phyloP scores from a whole-genome alignment of 192 early-diverging fungal genomes.

The Entomortierella parvispora region DNA sequence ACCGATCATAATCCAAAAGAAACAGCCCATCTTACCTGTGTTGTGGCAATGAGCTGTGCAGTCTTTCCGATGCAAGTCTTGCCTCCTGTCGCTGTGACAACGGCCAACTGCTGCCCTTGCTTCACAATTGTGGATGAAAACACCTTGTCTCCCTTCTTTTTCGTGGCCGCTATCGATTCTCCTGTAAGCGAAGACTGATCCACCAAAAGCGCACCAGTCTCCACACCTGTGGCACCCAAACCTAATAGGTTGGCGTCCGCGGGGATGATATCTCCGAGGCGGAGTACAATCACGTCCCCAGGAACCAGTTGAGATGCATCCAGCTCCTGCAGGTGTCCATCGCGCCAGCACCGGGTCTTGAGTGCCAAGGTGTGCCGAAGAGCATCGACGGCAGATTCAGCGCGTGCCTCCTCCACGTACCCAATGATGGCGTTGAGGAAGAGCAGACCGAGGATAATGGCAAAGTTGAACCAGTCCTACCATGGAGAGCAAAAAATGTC shows the following conservation, averaged over 20 bases:
- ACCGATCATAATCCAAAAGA: not conserved
- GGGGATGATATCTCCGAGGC: slow-evolving; percentile 93
- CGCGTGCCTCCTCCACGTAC: slow-evolving; percentile 89
- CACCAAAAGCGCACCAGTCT: slow-evolving; percentile 77
- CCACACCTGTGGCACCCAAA: slow-evolving; percentile 73
- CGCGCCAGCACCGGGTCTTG: slow-evolving; percentile 81
- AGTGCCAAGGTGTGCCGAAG: slow-evolving; percentile 92
- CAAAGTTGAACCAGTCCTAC: slow-evolving; percentile 82
- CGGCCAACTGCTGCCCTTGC: slow-evolving; percentile 90
- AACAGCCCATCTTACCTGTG: slow-evolving; percentile 38
- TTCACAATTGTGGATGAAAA: slow-evolving; percentile 92
- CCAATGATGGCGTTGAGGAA: slow-evolving; percentile 90
- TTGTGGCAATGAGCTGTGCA: slow-evolving; percentile 87
- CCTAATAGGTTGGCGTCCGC: slow-evolving; percentile 86
- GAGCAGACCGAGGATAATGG: slow-evolving; percentile 79
- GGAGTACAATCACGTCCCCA: slow-evolving; percentile 84
- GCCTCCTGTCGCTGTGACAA: slow-evolving; percentile 89
- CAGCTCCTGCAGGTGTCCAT: slow-evolving; percentile 73
- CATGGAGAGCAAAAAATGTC: not conserved
- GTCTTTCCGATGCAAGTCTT: slow-evolving; percentile 93
- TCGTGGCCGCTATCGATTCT: slow-evolving; percentile 88
- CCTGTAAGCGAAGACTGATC: slow-evolving; percentile 94
- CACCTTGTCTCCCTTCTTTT: slow-evolving; percentile 81
- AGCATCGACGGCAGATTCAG: slow-evolving; percentile 90
- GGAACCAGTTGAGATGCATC: slow-evolving; percentile 81